Base-by-base conservation (phyloP, 148 eudicot genomes). In the Rhododendron griersonianum region DNA sequence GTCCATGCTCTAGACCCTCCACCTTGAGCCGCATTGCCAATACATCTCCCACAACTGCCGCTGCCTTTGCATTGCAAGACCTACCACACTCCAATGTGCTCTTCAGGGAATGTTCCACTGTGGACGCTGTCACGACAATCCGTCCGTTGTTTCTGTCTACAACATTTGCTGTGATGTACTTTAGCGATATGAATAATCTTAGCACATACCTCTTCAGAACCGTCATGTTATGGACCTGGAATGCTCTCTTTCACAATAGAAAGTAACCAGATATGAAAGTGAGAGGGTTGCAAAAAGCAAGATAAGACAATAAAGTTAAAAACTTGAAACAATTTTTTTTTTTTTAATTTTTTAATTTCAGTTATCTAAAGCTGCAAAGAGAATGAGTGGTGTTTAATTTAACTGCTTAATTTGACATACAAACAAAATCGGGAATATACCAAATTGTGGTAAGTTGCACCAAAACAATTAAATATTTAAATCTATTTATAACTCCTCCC, bases 41-140 rank as follows among this genome's bases (percentile, higher is more conserved):
- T 78, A 93, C 95, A 82, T 93, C 98, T n/a, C 98, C 98, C 35
- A 94, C 93, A 41, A 92, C 86, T 19, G 91, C 88, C 1, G 95
- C 98, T 5, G 96, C 98, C 88, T 93, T 95, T 5, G 96, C 94
- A 86, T 92, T 95, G 90, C 95, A 92, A 82, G 93, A 83, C 33
- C 96, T 90, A 39, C 98, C 94, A 78, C 95, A 93, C 84, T 95
- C 96, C 23, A 93, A 83, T 1, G 92, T 81, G 78, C 51, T 88
- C 86, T 94, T 93, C 25, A 94, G 85, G 76, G 94, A 85, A 84
- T 92, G 94, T 83, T 95, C 95, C 19, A 92, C 93, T 80, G 95
- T 92, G 47, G 98, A 93, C 18, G 94, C 92, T 2, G 92, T 90
- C 21, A 92, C 96, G 28, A 95, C 94, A 23, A 92, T 95, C 65